A percentile compares a stretch with the other conserved stretches of the same genome.
These are phyloP conservation scores for Striga hermonthica DNA, from an alignment of 305 asterid genomes.

Conservation along the genomic window DNA sequence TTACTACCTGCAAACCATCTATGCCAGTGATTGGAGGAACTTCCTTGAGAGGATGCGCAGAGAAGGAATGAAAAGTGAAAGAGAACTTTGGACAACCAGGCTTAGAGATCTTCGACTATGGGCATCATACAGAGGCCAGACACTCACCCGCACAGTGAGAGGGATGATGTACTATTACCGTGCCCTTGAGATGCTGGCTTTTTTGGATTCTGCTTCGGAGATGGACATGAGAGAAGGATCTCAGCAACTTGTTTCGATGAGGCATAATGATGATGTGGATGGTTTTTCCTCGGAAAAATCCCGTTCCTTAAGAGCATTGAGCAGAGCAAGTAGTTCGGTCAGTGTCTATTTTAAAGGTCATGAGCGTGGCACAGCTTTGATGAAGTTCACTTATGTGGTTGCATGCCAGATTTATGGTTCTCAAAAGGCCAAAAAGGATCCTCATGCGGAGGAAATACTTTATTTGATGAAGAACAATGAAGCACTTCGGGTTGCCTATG, in stretches of 20 bases:
- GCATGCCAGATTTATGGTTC: constrained; percentile 95
- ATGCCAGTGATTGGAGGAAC: constrained; percentile 93
- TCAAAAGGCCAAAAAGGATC: constrained; percentile 84
- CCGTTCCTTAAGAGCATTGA: constrained; percentile 49
- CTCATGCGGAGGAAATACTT: constrained; percentile 76
- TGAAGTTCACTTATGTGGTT: constrained; percentile 89
- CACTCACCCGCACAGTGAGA: constrained; percentile 90
- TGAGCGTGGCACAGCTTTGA: constrained; percentile 73
- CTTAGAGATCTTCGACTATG: constrained; percentile 80
- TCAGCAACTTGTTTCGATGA: constrained; percentile 59
- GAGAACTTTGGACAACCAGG: constrained; percentile 73
- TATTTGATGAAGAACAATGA: constrained; percentile 71
- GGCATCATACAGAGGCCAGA: constrained; percentile 99
- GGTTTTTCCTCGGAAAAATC: constrained; percentile 44
- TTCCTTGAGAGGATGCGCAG: constrained; percentile 86
- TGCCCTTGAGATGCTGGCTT: constrained; percentile 88
- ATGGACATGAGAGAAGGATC: constrained; percentile 83
- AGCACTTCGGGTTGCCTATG: constrained; percentile 97
- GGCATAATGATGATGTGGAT: constrained; percentile 45
- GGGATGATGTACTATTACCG: constrained; percentile 96
- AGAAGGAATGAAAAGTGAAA: constrained; percentile 77
- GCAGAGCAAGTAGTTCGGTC: constrained; percentile 70
- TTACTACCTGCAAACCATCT: constrained; percentile 88
- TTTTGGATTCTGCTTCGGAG: constrained; percentile 90
- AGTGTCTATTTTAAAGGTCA: constrained; percentile 67